Evolutionary conservation across 2,329 filamentous ascomycete species (phyloP).

Genomic region (Ophiostoma pallidulum): DNA sequence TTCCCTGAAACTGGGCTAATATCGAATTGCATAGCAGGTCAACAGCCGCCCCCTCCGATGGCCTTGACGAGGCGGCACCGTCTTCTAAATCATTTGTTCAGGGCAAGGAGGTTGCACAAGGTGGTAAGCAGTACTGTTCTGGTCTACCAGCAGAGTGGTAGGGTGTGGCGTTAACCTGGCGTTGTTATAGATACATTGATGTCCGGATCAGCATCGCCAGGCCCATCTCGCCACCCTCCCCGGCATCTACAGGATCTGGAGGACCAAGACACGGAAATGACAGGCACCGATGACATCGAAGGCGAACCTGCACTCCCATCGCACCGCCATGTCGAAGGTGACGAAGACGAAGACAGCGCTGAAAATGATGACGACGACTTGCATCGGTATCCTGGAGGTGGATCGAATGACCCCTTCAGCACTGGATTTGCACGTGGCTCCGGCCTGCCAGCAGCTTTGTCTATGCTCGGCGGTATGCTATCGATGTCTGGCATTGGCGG

Average conservation of each 20-base stretch:
- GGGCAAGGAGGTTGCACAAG: slow-evolving; percentile 54
- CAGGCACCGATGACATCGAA: slow-evolving; percentile 51
- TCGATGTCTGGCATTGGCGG: slow-evolving; percentile 79
- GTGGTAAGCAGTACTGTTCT: too few species aligned
- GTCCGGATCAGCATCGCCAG: slow-evolving; percentile 24
- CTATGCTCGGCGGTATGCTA: slow-evolving; percentile 87
- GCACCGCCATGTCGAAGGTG: background rate
- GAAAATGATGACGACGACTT: slow-evolving; percentile 34
- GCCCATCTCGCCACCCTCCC: slow-evolving; percentile 34
- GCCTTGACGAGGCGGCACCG: slow-evolving; percentile 49
- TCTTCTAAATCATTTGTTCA: slow-evolving; percentile 58
- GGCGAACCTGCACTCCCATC: slow-evolving; percentile 21
- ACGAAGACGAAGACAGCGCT: slow-evolving; percentile 30
- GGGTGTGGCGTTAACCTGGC: slow-evolving; percentile 7
- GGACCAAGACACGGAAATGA: slow-evolving; percentile 62
- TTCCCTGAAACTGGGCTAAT: background rate
- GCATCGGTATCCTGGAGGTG: slow-evolving; percentile 20
- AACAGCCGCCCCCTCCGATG: slow-evolving; percentile 50
- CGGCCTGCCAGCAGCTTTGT: slow-evolving; percentile 68
- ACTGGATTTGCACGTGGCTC: slow-evolving; percentile 56
- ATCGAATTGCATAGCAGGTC: slow-evolving; percentile 17
- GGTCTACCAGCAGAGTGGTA: background rate
- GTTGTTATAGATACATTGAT: slow-evolving; percentile 26
- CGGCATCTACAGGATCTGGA: slow-evolving; percentile 39
- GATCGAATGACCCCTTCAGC: slow-evolving; percentile 44